A percentile compares a stretch with the other conserved stretches of the same genome.
Conservation (phyloP, 805 yeast genomes). For the Brettanomyces sp. region DNA sequence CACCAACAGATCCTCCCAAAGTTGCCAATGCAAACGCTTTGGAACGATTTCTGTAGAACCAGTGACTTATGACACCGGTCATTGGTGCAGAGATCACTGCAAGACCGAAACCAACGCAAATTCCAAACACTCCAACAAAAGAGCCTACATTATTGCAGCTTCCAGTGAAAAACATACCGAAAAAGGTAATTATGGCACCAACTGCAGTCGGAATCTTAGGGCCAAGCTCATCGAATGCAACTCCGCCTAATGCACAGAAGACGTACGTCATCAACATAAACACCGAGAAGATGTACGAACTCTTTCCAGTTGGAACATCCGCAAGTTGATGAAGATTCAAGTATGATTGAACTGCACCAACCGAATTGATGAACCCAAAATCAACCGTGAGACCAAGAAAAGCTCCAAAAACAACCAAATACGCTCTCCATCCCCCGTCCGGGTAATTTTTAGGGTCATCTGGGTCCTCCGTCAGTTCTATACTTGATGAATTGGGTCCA, state of each 20-base stretch:
- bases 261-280: constrained; percentile 38
- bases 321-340: constrained; percentile 42
- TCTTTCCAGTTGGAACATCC: constrained; percentile 32
- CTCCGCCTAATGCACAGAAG: constrained; percentile 30
- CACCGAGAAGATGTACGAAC: constrained; percentile 59
- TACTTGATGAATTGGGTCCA: too few species aligned
- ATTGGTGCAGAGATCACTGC: constrained; percentile 45
- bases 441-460: constrained; percentile 33
- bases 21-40: constrained; percentile 49
- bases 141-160: constrained; percentile 32
- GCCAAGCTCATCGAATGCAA: constrained; percentile 33
- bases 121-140: constrained; percentile 38
- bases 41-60: constrained; percentile 46
- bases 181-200: constrained; percentile 25
- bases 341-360: constrained; percentile 55
- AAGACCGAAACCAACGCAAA: constrained; percentile 31
- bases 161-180: constrained; percentile 31
- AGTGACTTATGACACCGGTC: constrained; percentile 48
- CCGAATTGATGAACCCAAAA: constrained; percentile 52
- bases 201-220: constrained; percentile 26
- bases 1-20: constrained; percentile 44
- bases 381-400: constrained; percentile 45
- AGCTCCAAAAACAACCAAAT: constrained; percentile 41
- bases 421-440: constrained; percentile 56
- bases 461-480: neutral